Evolutionary conservation across 257 asterid species (phyloP).

Genomic region (Solanum corneliomulleri): DNA sequence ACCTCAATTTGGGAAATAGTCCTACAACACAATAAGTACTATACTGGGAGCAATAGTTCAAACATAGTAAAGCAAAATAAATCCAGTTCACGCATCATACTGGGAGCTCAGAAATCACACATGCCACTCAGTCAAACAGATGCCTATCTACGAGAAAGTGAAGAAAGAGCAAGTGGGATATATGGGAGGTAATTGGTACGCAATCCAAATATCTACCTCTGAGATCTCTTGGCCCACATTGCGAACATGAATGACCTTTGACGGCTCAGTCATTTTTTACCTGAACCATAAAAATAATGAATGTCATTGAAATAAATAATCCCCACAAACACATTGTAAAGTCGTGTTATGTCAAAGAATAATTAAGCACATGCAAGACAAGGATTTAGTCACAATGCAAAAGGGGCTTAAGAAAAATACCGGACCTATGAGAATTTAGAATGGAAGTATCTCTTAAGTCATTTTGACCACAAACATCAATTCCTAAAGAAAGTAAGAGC

Average conservation of each 20-base stretch:
- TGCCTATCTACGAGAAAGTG: neutral
- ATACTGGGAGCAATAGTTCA: neutral
- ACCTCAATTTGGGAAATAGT: neutral
- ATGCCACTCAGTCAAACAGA: neutral
- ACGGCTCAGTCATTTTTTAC: conserved; percentile 76
- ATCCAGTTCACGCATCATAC: neutral
- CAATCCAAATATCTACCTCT: conserved; percentile 41
- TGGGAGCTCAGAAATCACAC: neutral
- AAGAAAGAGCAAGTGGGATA: neutral
- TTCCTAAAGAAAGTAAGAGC: neutral
- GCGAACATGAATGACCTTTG: conserved; percentile 92
- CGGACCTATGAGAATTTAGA: neutral
- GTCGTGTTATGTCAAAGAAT: neutral
- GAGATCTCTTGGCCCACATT: conserved; percentile 98
- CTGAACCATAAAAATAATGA: conserved; percentile 18
- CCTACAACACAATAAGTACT: neutral
- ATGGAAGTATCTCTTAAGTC: neutral
- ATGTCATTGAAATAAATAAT: neutral
- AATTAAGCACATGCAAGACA: neutral
- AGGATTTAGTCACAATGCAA: neutral
- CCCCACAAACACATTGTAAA: neutral
- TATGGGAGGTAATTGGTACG: neutral
- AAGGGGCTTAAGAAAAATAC: neutral
- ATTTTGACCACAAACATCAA: neutral
- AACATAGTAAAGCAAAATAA: neutral